These are phyloP conservation scores for Termitomyces sp. DNA, from an alignment of 768 basidiomycete species.

Conservation along the genomic window DNA sequence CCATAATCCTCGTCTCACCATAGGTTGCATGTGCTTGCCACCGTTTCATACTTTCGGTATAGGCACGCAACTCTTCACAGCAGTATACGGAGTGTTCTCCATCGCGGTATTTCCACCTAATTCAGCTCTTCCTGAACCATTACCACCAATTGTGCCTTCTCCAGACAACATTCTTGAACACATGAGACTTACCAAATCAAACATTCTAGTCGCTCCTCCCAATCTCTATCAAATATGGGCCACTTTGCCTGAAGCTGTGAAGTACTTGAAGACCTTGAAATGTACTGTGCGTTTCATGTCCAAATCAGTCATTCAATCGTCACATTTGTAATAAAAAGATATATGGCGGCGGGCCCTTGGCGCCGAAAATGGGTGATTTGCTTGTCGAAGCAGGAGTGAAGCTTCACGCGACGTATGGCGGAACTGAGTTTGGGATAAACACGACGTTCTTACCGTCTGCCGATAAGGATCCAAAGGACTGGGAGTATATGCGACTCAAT, in stretches of 20 bases:
- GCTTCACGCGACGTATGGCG: slow-evolving; percentile 8
- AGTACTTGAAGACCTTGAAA: slow-evolving; percentile 6
- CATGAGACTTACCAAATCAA: slow-evolving; percentile 20
- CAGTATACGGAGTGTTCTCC: slow-evolving; percentile 20
- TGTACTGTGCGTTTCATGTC: slow-evolving; percentile 4
- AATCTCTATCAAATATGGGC: slow-evolving; percentile 32
- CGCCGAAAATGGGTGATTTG: slow-evolving; percentile 7
- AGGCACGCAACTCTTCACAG: slow-evolving; percentile 21
- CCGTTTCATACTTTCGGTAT: slow-evolving; percentile 33
- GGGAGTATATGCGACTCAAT: slow-evolving; percentile 10
- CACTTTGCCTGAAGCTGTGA: slow-evolving; percentile 17
- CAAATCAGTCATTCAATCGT: neutral
- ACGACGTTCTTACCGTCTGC: slow-evolving; percentile 8
- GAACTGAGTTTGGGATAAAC: slow-evolving; percentile 12
- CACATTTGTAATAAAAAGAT: neutral
- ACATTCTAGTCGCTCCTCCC: slow-evolving; percentile 28
- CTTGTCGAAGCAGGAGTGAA: slow-evolving; percentile 6
- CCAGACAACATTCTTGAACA: slow-evolving; percentile 33
- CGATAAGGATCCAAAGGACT: slow-evolving; percentile 12
- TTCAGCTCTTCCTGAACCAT: slow-evolving; percentile 11
- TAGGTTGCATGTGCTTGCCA: slow-evolving; percentile 20
- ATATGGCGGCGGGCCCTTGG: slow-evolving; percentile 9
- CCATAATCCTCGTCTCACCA: neutral
- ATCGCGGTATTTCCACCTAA: slow-evolving; percentile 27
- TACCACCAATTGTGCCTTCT: slow-evolving; percentile 30